A percentile compares a stretch with the other conserved stretches of the same genome.
phyloP scores from a whole-genome alignment of 1,284 basidiomycete genomes.

The Microbotryum lychnidis-dioicae region DNA sequence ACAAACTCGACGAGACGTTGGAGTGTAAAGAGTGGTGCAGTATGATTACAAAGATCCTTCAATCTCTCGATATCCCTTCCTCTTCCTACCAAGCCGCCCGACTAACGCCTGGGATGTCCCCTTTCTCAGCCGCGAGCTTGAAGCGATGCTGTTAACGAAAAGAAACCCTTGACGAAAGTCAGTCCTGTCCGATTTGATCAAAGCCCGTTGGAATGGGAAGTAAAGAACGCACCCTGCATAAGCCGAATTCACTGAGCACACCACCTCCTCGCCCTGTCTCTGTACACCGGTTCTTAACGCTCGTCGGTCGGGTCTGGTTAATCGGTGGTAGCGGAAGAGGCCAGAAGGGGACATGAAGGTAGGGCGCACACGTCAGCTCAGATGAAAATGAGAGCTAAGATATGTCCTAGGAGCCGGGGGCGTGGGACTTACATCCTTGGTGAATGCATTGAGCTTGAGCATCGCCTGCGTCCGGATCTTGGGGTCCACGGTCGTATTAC shows the following conservation, averaged over 20 bases:
- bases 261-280: slow-evolving; percentile 29
- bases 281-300: slow-evolving; percentile 29
- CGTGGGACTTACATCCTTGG: slow-evolving; percentile 7
- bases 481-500: slow-evolving; percentile 29
- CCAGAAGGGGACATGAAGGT: neutral
- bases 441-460: slow-evolving; percentile 32
- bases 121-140: slow-evolving; percentile 22
- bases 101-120: slow-evolving; percentile 26
- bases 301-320: slow-evolving; percentile 21
- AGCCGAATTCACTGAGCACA: slow-evolving; percentile 27
- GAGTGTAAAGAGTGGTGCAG: no score
- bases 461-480: slow-evolving; percentile 28
- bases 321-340: neutral
- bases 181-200: no score
- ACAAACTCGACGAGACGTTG: no score
- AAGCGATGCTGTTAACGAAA: slow-evolving; percentile 19
- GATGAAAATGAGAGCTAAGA: neutral
- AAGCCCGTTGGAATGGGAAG: neutral
- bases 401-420: neutral
- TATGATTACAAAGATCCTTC: no score
- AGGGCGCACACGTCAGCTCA: neutral
- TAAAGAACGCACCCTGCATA: slow-evolving; percentile 21
- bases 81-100: slow-evolving; percentile 23
- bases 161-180: no score
- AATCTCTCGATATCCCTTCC: no score